Evolutionary conservation across 2,329 filamentous ascomycete species (phyloP), one percentile per base, ranked within the genome.

Genomic region (Stemphylium beticola): DNA sequence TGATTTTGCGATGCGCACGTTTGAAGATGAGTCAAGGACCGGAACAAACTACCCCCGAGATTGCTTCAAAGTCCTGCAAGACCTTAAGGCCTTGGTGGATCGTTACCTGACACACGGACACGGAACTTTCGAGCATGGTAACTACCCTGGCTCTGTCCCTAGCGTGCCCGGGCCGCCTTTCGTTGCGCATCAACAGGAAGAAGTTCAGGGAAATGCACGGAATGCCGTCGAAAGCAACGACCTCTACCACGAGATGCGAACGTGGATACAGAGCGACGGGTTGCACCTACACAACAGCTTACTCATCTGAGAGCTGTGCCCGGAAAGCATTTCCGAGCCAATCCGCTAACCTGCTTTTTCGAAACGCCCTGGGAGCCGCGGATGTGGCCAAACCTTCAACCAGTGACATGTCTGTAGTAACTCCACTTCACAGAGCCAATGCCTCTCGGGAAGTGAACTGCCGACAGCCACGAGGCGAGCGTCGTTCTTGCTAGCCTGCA

Each of bases 41-140:
- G 67, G 65, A 2, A 70, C 61, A 20, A 62, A 65, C 18, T 68
- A 68, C 33, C 61, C 65, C 5, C 49, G 58, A 43, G 66, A 70
- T 29, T 70, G 67, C 44, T 61, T 42, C 32, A 63, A 55, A 37
- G 56, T 70, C 14, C 26, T 70, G 29, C 64, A 62, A 46, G 67
- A 67, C 39, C 54, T 69, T 36, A 62, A 65, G 12, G 53, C 55
- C 8, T 38, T 70, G 17, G 58, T 65, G 15, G 61, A 62, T 37
- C 62, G 62, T 22, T 64, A 64, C 36, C 43, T 66, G 33, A 57
- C 42, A 22, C 49, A 43, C 10, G 34, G 44, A 7, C 43, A 44
- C n/a, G 41, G 46, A 4, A 34, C 17, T 34, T 49, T 40, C 22
- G 12, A 47, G 32, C 44, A 37, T 17, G 31, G 31, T 31, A 50